Conservation (phyloP, 805 yeast genomes). For the Candida sonorensis region DNA sequence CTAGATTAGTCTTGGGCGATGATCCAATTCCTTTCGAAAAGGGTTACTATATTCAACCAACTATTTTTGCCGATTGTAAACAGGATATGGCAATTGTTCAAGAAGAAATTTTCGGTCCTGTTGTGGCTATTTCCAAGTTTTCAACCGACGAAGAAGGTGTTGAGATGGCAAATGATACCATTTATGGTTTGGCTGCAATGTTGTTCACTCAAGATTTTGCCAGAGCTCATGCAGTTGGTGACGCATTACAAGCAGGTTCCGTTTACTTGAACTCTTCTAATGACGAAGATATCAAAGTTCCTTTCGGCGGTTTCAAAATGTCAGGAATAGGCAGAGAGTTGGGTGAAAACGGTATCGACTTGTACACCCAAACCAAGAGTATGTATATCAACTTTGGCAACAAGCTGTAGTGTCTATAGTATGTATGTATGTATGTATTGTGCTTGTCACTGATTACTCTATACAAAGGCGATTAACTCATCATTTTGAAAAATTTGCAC, state of each 20-base stretch:
- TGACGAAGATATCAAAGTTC: conserved; percentile 57
- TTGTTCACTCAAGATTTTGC: conserved; percentile 65
- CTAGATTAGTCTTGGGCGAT: conserved; percentile 38
- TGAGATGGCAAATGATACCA: conserved; percentile 60
- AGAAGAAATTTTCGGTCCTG: conserved; percentile 90
- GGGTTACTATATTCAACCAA: conserved; percentile 71
- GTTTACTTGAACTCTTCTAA: conserved; percentile 67
- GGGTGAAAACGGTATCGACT: conserved; percentile 64
- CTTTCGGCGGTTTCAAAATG: conserved; percentile 77
- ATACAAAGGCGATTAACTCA: too few relatives aligned
- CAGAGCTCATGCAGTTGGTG: conserved; percentile 45
- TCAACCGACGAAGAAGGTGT: conserved; percentile 61
- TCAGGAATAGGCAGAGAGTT: conserved; percentile 80
- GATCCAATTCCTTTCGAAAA: conserved; percentile 32
- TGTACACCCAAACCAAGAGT: conserved; percentile 71
- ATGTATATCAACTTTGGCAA: conserved; percentile 47
- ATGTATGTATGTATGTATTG: background rate
- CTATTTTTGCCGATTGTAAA: conserved; percentile 65
- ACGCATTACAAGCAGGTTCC: conserved; percentile 55
- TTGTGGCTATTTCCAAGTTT: conserved; percentile 63
- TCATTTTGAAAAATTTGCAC: too few relatives aligned
- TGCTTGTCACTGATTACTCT: too few relatives aligned
- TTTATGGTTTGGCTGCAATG: conserved; percentile 79
- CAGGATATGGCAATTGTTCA: conserved; percentile 58
- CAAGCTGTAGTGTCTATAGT: conserved; percentile 11